Evolutionary conservation across 371 early-diverging fungal genomes (phyloP), one percentile per base, ranked within the genome.

Genomic region (Mortierella sp.): DNA sequence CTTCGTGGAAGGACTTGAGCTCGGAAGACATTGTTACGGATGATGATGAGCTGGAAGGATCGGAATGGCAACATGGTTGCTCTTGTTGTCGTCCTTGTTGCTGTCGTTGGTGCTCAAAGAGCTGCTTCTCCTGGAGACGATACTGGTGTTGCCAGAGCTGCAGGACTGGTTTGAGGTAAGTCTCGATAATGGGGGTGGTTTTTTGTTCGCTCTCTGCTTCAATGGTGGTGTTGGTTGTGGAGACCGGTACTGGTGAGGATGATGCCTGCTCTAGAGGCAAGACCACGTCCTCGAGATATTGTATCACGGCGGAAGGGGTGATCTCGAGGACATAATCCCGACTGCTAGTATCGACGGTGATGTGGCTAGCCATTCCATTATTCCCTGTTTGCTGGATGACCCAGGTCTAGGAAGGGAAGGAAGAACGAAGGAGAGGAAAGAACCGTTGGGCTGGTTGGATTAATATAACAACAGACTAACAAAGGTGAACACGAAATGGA

Each of bases 91-190:
- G 79, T 8, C 69, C 71, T 28, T 71, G 59, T 28, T 79, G 75
- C 53, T 71, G 61, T 2, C 19, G 34, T 61, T 61, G 61, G 34
- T 6, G 37, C 34, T 16, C 50, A 50, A 50, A 14, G 50, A 3
- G 31, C 61, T 34, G 61, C 61, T 31, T 34, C 31, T 31, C 61
- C 16, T 61, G 34, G 19, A 34, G 61, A 16, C 19, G 34, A 21
- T 34, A 34, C 61, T 61, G 61, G 61, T 61, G 75, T 37, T 80
- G 72, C 76, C 75, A 75, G 31, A 80, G 69, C 14, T 72, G 72
- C 0, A 75, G 72, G 21, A 79, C 51, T 16, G 79, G 79, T 43
- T 50, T 54, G n/a, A 79, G 40, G 51, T 74, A 74, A 21, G 59
- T 74, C 57, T 70, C 74, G 61, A 79, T 74, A 28, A 74, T 1